Base-by-base conservation (phyloP, 2,329 filamentous ascomycete species). In the Didymella keratinophila region DNA sequence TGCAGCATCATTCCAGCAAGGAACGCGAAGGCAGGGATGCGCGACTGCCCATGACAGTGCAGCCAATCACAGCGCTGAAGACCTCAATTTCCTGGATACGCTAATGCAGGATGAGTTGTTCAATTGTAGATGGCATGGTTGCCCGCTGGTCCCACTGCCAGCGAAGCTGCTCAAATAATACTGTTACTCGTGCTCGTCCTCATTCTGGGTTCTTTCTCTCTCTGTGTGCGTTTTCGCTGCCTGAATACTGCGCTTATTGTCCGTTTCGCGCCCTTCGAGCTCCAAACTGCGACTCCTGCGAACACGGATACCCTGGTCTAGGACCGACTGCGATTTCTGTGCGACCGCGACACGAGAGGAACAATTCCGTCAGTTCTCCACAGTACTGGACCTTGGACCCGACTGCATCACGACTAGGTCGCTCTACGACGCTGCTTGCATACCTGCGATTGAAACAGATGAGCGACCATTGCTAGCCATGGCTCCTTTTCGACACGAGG, bases 31-130 rank as follows among this genome's bases (percentile, higher is more conserved):
- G 43, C 61, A 63, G 61, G 61, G 61, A 54, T 63, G 48, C 39
- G 43, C 18, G 28, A 30, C 51, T 52, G 52, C 47, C 56, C 45
- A 43, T 27, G 42, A 25, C 37, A 23, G 36, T 39, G 16, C 36
- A 32, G 48, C 71, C 67, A 75, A 74, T 74, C 50, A 71, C 44
- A 46, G 6, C 34, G 20, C 60, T 9, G 16, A 49, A 48, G 23
- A n/a, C 43, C 30, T 61, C 52, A 58, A 62, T 70, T 68, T 60
- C 69, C 68, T 70, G 67, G 67, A 46, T 66, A 55, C 71, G 71
- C 73, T 76, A 76, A 76, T 75, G 73, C 71, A 72, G 61, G 70
- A 73, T 76, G 73, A 73, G 71, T 72, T 76, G 73, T 74, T 69
- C 71, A 71, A 73, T 68, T 71, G 70, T 65, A 64, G 57, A 62